Percentiles rank a stretch among this genome's conserved stretches.
Conservation (phyloP, 768 basidiomycete species). For the Mycena maculata region DNA sequence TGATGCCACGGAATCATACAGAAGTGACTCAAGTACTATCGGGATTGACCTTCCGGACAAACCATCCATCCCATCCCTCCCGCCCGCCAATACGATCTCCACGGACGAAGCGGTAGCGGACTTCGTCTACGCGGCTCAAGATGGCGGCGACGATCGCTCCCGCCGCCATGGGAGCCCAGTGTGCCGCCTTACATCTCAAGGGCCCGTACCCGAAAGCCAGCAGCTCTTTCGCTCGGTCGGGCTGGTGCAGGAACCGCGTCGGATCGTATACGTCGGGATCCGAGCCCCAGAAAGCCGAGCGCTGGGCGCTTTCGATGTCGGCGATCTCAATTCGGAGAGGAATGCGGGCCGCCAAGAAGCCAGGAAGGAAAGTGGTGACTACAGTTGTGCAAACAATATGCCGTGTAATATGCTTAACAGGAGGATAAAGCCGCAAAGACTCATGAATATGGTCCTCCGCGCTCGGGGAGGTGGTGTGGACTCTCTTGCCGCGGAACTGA, state of each 20-base stretch:
- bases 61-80: conserved; percentile 61
- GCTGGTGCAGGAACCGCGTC: conserved; percentile 44
- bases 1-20: too few relatives aligned
- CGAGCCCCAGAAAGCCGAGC: conserved; percentile 52
- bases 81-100: conserved; percentile 49
- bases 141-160: conserved; percentile 59
- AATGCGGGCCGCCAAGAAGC: conserved; percentile 8
- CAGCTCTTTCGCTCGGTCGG: conserved; percentile 33
- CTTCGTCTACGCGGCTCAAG: conserved; percentile 48
- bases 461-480: conserved; percentile 38
- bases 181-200: conserved; percentile 59
- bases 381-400: background rate
- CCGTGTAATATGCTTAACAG: conserved; percentile 59
- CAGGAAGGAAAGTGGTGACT: conserved; percentile 22
- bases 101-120: conserved; percentile 41
- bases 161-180: conserved; percentile 64
- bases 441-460: conserved; percentile 55
- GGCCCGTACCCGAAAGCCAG: conserved; percentile 63
- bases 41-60: conserved; percentile 7
- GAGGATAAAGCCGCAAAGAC: conserved; percentile 62
- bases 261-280: conserved; percentile 56
- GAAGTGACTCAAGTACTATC: conserved; percentile 4
- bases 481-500: conserved; percentile 42
- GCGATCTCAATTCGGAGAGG: conserved; percentile 41
- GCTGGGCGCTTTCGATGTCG: conserved; percentile 50